phyloP scores from a whole-genome alignment of 441 rosid genomes.

The Daphne laureola region DNA sequence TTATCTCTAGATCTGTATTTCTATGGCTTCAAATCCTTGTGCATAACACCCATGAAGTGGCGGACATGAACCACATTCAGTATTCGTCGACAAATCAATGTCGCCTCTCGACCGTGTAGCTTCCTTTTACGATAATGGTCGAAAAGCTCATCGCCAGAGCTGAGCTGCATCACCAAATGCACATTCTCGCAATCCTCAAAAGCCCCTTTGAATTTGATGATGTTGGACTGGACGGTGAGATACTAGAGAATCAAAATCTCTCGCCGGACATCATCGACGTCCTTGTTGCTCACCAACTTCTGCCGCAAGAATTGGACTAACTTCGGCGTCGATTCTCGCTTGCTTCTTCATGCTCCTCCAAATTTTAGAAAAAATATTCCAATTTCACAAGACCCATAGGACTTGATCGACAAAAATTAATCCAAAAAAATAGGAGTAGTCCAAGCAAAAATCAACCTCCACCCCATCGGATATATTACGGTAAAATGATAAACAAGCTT shows the following conservation, averaged over 20 bases:
- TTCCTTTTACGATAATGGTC: slow-evolving; percentile 46
- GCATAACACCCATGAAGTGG: slow-evolving; percentile 70
- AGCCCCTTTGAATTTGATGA: slow-evolving; percentile 58
- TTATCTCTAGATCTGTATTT: slow-evolving; percentile 12
- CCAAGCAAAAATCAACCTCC: no score
- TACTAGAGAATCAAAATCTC: slow-evolving; percentile 54
- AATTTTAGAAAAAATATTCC: no score
- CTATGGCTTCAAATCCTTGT: slow-evolving; percentile 66
- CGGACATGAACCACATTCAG: slow-evolving; percentile 60
- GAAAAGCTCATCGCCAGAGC: slow-evolving; percentile 66
- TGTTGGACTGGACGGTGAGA: slow-evolving; percentile 58
- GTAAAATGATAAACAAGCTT: no score
- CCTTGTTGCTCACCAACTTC: slow-evolving; percentile 30
- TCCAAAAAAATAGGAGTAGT: no score
- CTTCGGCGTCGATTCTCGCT: no score
- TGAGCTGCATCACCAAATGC: slow-evolving; percentile 56
- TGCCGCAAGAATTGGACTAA: slow-evolving; percentile 26
- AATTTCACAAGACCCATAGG: no score
- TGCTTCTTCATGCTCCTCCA: no score
- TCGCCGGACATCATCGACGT: slow-evolving; percentile 42
- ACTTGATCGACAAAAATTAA: no score
- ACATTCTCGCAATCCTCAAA: slow-evolving; percentile 43
- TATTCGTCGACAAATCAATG: slow-evolving; percentile 44
- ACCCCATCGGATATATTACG: no score
- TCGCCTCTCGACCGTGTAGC: slow-evolving; percentile 54